A percentile compares a stretch with the other conserved stretches of the same genome.
Evolutionary conservation across 371 early-diverging fungal species (phyloP).

Genomic region (Parasitella parasitica): DNA sequence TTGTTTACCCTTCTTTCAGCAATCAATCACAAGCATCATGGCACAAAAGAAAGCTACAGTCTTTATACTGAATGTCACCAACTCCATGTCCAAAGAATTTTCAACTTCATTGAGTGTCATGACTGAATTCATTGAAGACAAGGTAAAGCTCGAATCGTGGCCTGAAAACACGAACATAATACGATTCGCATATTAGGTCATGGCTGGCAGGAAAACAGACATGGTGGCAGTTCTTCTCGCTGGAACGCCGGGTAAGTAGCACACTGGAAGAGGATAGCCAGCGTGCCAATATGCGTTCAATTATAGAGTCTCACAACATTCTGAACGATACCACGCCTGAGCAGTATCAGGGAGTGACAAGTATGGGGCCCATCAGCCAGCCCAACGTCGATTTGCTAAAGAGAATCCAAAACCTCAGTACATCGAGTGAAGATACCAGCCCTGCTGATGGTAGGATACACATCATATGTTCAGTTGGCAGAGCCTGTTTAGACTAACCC

Average conservation of each 20-base stretch:
- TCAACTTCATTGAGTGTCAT: constrained; percentile 50
- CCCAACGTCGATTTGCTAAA: constrained; percentile 25
- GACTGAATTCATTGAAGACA: constrained; percentile 29
- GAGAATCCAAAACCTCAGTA: constrained; percentile 25
- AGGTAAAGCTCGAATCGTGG: constrained; percentile 18
- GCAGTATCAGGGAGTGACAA: constrained; percentile 36
- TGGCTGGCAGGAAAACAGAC: constrained; percentile 41
- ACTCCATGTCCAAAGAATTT: constrained; percentile 49
- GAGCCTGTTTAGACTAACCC: background rate
- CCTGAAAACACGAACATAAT: background rate
- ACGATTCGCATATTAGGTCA: constrained; percentile 13
- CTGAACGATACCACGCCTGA: constrained; percentile 22
- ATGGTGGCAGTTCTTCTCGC: constrained; percentile 35
- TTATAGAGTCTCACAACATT: constrained; percentile 29
- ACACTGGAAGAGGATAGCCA: background rate
- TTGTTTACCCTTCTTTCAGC: background rate
- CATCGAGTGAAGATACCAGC: constrained; percentile 28
- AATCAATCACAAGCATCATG: constrained; percentile 23
- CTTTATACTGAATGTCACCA: constrained; percentile 59
- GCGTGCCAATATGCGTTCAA: too few relatives aligned
- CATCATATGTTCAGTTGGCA: too few relatives aligned
- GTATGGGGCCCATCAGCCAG: constrained; percentile 11
- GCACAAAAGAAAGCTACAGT: constrained; percentile 63
- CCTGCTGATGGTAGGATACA: constrained; percentile 47
- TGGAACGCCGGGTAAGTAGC: constrained; percentile 35